A percentile compares a stretch with the other conserved stretches of the same genome.
phyloP scores from a whole-genome alignment of 768 basidiomycete genomes.

The Thelephora aurantiotincta region DNA sequence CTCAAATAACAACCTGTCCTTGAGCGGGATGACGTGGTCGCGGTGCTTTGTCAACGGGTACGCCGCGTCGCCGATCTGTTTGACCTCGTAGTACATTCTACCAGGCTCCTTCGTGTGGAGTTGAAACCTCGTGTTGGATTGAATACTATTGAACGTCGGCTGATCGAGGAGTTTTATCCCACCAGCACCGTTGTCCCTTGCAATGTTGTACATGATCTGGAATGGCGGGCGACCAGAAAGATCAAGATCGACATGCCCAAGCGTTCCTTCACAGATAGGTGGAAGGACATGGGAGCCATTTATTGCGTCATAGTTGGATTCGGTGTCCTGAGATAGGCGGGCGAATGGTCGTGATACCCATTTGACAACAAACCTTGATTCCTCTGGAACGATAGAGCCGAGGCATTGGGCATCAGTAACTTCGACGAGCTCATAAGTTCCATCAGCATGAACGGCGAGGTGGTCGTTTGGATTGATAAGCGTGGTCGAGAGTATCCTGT shows the following conservation, averaged over 20 bases:
- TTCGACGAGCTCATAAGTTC: slow-evolving; percentile 59
- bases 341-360: slow-evolving; percentile 76
- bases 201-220: slow-evolving; percentile 84
- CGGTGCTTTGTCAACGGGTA: slow-evolving; percentile 66
- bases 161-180: slow-evolving; percentile 62
- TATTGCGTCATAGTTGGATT: slow-evolving; percentile 39
- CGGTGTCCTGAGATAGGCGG: slow-evolving; percentile 42
- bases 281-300: slow-evolving; percentile 67
- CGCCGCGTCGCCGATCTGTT: slow-evolving; percentile 74
- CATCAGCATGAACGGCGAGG: slow-evolving; percentile 60
- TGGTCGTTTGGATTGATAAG: slow-evolving; percentile 55
- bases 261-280: slow-evolving; percentile 71
- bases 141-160: slow-evolving; percentile 75
- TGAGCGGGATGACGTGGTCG: slow-evolving; percentile 47
- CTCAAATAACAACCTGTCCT: slow-evolving; percentile 61
- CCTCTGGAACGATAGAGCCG: slow-evolving; percentile 48
- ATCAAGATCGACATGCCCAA: slow-evolving; percentile 74
- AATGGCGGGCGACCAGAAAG: slow-evolving; percentile 83
- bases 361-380: slow-evolving; percentile 53
- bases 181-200: slow-evolving; percentile 49
- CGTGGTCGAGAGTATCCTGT: slow-evolving; percentile 23
- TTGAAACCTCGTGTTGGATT: slow-evolving; percentile 66
- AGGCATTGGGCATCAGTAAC: slow-evolving; percentile 79
- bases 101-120: slow-evolving; percentile 67
- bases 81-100: slow-evolving; percentile 80